Conservation (phyloP, 352 stramenopile genomes). For the Plasmopara halstedii region DNA sequence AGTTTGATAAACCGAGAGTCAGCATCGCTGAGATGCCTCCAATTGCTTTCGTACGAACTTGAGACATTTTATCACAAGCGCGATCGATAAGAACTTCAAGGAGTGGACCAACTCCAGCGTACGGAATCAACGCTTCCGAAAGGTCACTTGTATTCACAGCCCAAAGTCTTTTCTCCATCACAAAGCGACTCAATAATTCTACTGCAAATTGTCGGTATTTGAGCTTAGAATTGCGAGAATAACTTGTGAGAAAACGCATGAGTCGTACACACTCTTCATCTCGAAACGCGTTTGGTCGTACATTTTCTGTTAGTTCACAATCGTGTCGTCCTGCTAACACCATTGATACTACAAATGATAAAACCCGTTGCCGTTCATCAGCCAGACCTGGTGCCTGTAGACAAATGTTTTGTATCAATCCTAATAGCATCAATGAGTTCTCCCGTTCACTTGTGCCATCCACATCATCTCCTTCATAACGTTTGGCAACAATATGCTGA, state of each 20-base stretch:
- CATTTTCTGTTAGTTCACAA: constrained; percentile 3
- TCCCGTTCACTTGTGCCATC: constrained; percentile 24
- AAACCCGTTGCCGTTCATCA: constrained; percentile 61
- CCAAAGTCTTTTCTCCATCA: constrained; percentile 57
- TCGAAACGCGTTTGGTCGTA: constrained; percentile 19
- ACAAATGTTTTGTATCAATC: constrained; percentile 72
- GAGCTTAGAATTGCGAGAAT: constrained; percentile 59
- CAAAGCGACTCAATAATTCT: constrained; percentile 58
- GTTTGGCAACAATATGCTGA: constrained; percentile 16
- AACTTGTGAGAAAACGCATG: constrained; percentile 62
- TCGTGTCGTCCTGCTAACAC: constrained; percentile 19
- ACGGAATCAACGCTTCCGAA: constrained; percentile 24
- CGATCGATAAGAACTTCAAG: constrained; percentile 67
- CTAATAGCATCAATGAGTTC: constrained; percentile 41
- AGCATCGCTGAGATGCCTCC: constrained; percentile 59
- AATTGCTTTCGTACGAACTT: constrained; percentile 77
- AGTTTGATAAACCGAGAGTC: constrained; percentile 37
- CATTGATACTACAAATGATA: constrained; percentile 45
- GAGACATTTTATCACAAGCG: constrained; percentile 68
- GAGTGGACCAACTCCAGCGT: constrained; percentile 45
- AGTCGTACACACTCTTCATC: constrained; percentile 56
- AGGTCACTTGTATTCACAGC: constrained; percentile 32
- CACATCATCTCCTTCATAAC: constrained; percentile 20
- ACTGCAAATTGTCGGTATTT: constrained; percentile 80
- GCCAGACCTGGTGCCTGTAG: constrained; percentile 59